Evolutionary conservation across 768 basidiomycete species (phyloP), one percentile per base, ranked within the genome.

Genomic region (Collybia sordida): DNA sequence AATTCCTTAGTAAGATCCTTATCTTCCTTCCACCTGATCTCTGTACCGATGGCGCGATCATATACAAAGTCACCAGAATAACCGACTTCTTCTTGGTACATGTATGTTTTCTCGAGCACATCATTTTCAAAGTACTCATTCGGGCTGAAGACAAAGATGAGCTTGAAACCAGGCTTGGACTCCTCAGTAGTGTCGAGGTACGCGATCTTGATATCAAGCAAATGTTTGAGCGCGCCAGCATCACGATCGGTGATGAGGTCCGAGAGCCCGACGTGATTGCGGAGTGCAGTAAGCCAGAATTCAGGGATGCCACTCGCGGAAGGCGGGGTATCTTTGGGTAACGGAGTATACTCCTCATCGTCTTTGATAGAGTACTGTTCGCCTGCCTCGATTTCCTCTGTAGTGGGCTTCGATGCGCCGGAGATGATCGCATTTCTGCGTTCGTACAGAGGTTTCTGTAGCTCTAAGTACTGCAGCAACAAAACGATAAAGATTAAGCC

Each of bases 11-110:
- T 99, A 50, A 99, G 78, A 72, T 99, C 93, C 74, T 97, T 95
- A 60, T 96, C 95, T 68, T 92, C 94, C 74, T 96, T 96, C 96
- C 96, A 99, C 69, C 86, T 83, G 73, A 99, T 94, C 62, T 86
- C 80, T 39, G 88, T 88, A n/a, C 96, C 96, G 62, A 91, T 83
- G 41, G 96, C 93, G 53, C 83, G 87, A 76, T 97, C 93, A 70
- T 96, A 99, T 42, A 96, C 85, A 63, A 96, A 97, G 75, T 98
- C 96, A 61, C 96, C 96, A 39, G 85, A 81, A 70, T 98, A 97
- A n/a, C 90, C 91, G 37, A 95, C 86, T 66, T 96, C 89, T 56
- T 90, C 85, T 64, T 85, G 85, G 69, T 98, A 99, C 57, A 89
- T 76, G 65, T 99, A 99, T 4, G 93, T 95, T 82, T 99, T 99